Percentiles rank a stretch among this genome's conserved stretches.
Conservation (phyloP, 768 basidiomycete species). For the Dioszegia aurantiaca region DNA sequence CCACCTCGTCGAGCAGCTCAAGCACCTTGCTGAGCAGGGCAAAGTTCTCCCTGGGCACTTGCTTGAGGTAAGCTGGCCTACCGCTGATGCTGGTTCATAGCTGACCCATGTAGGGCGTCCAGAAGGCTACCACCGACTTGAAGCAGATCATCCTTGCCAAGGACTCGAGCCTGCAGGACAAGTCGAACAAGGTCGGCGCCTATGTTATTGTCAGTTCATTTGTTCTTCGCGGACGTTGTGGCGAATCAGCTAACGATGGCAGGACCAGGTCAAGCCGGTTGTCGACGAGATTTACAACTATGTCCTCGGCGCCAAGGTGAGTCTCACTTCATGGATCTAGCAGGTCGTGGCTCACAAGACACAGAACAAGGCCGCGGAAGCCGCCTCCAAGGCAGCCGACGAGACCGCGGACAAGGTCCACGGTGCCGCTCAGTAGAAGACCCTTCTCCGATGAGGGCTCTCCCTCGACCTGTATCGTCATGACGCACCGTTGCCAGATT, state of each 20-base stretch:
- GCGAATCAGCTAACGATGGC: background rate
- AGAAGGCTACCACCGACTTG: constrained; percentile 37
- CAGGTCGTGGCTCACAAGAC: constrained; percentile 1
- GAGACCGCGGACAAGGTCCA: constrained; percentile 30
- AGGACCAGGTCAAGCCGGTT: constrained; percentile 48
- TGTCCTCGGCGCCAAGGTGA: constrained; percentile 46
- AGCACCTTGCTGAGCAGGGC: constrained; percentile 39
- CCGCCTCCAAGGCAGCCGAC: constrained; percentile 14
- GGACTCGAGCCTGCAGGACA: constrained; percentile 41
- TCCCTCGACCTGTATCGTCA: constrained; percentile 3
- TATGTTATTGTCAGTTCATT: constrained; percentile 44
- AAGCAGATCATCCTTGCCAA: constrained; percentile 43
- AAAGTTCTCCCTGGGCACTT: constrained; percentile 33
- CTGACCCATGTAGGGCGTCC: constrained; percentile 28
- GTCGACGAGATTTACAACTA: constrained; percentile 49
- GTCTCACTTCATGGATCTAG: background rate
- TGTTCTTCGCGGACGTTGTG: too few species aligned
- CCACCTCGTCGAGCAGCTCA: constrained; percentile 43
- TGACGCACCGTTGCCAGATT: constrained; percentile 1
- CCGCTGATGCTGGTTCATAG: background rate
- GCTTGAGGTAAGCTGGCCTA: constrained; percentile 26
- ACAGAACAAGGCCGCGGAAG: constrained; percentile 34
- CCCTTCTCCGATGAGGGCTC: too few species aligned
- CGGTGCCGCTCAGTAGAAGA: constrained; percentile 14
- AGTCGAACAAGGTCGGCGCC: constrained; percentile 44